Conservation (phyloP, 2,329 filamentous ascomycete genomes). For the Fusarium ambrosium region DNA sequence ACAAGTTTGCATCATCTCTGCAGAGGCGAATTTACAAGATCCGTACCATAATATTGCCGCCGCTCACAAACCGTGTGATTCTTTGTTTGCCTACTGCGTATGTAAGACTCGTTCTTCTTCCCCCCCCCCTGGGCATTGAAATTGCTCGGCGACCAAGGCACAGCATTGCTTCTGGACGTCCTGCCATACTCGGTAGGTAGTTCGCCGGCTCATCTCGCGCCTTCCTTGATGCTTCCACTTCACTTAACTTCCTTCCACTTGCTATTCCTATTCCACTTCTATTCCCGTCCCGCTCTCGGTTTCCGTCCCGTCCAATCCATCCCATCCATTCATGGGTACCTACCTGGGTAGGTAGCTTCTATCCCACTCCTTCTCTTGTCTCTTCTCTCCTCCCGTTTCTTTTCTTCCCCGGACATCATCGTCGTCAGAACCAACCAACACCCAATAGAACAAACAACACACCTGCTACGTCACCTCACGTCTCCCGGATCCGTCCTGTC, state of each 20-base stretch:
- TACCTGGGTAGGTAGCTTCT: background rate
- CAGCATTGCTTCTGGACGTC: background rate
- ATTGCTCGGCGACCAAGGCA: background rate
- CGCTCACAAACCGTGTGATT: background rate
- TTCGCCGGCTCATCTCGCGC: background rate
- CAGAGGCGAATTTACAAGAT: background rate
- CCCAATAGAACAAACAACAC: background rate
- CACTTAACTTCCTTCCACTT: background rate
- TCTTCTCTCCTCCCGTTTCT: slow-evolving; percentile 2
- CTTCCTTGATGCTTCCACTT: slow-evolving; percentile 2
- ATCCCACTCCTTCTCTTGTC: background rate
- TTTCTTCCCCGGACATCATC: slow-evolving; percentile 1
- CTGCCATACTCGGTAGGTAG: slow-evolving; percentile 5
- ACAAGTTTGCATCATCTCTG: background rate
- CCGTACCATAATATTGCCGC: background rate
- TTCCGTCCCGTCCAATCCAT: background rate
- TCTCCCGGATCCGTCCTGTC: slow-evolving; percentile 8
- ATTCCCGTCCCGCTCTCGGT: background rate
- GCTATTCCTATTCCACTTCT: background rate
- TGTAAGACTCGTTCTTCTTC: background rate
- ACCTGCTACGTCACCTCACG: slow-evolving; percentile 4
- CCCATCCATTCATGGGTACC: background rate
- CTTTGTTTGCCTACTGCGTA: background rate
- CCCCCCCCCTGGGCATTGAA: background rate
- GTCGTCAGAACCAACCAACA: background rate